Percentiles rank a stretch among this genome's conserved stretches.
Evolutionary conservation across 139 green algal genomes (phyloP).

Genomic region (Pseudopediastrum boryanum): DNA sequence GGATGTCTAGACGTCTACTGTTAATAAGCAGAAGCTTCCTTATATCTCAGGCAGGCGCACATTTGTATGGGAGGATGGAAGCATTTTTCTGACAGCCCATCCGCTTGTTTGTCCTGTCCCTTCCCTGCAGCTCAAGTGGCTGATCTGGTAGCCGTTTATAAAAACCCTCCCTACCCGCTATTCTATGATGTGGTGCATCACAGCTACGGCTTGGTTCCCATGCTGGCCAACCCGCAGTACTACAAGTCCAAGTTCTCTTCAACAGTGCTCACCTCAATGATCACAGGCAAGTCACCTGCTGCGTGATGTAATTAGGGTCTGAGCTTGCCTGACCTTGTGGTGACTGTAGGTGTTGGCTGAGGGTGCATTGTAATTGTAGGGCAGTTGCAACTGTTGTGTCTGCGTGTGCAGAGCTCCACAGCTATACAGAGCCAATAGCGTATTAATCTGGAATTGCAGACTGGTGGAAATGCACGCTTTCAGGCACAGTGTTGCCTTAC

Average conservation of each 20-base stretch:
- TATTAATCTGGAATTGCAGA: not conserved
- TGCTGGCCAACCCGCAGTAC: conserved; percentile 37
- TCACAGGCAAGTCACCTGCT: conserved; percentile 19
- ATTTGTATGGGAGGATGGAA: too few species aligned
- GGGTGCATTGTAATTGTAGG: not conserved
- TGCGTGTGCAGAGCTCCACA: not conserved
- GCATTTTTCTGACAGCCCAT: too few species aligned
- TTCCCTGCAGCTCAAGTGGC: conserved; percentile 21
- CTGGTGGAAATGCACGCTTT: not conserved
- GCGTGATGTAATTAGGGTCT: not conserved
- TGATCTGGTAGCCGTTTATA: conserved; percentile 39
- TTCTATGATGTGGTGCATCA: conserved; percentile 43
- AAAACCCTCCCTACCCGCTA: conserved; percentile 39
- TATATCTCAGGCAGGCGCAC: too few species aligned
- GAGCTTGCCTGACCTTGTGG: not conserved
- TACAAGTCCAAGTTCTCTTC: conserved; percentile 35
- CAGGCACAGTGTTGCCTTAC: not conserved
- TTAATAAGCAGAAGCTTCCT: too few species aligned
- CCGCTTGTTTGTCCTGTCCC: too few species aligned
- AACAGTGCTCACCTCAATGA: conserved; percentile 30
- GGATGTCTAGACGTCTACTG: too few species aligned
- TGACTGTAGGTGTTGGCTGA: not conserved
- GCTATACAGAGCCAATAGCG: not conserved
- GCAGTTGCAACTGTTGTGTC: not conserved
- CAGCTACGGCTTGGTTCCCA: conserved; percentile 35